phyloP scores from a whole-genome alignment of 305 asterid genomes.

The Rubia balearica region DNA sequence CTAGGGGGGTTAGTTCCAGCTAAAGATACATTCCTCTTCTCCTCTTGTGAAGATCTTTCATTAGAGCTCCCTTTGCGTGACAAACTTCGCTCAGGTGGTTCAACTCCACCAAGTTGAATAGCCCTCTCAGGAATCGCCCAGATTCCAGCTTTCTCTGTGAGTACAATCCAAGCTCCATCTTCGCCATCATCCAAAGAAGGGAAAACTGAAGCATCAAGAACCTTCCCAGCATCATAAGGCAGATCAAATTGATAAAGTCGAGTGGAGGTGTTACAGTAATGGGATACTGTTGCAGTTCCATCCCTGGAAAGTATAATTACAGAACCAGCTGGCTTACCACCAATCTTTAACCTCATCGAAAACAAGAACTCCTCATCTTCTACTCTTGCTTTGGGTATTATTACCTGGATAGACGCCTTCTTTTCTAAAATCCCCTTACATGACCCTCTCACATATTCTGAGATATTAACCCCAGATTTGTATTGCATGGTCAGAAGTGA shows the following conservation, averaged over 20 bases:
- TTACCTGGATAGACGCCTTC: constrained; percentile 78
- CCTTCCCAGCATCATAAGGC: constrained; percentile 92
- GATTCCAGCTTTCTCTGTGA: constrained; percentile 92
- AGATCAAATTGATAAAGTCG: constrained; percentile 86
- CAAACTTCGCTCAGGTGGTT: constrained; percentile 92
- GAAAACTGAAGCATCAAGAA: constrained; percentile 81
- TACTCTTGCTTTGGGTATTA: constrained; percentile 88
- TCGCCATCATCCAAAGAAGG: constrained; percentile 62
- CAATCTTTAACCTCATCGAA: constrained; percentile 75
- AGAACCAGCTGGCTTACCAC: constrained; percentile 93
- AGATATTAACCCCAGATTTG: constrained; percentile 57
- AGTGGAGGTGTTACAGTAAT: constrained; percentile 79
- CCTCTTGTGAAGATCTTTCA: constrained; percentile 61
- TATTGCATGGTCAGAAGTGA: constrained; percentile 92
- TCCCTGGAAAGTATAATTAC: constrained; percentile 80
- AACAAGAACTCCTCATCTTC: constrained; percentile 84
- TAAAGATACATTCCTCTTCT: constrained; percentile 47
- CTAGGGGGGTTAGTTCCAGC: constrained; percentile 62
- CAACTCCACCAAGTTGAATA: constrained; percentile 81
- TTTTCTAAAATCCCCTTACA: constrained; percentile 68
- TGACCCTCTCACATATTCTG: constrained; percentile 34
- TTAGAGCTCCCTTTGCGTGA: constrained; percentile 89
- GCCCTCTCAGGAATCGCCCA: constrained; percentile 98
- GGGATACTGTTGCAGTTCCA: constrained; percentile 95
- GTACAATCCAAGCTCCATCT: constrained; percentile 89